Percentiles rank a stretch among this genome's conserved stretches.
These are phyloP conservation scores for Nepenthes mirabilis DNA, from an alignment of 148 eudicot species.

Conservation along the genomic window DNA sequence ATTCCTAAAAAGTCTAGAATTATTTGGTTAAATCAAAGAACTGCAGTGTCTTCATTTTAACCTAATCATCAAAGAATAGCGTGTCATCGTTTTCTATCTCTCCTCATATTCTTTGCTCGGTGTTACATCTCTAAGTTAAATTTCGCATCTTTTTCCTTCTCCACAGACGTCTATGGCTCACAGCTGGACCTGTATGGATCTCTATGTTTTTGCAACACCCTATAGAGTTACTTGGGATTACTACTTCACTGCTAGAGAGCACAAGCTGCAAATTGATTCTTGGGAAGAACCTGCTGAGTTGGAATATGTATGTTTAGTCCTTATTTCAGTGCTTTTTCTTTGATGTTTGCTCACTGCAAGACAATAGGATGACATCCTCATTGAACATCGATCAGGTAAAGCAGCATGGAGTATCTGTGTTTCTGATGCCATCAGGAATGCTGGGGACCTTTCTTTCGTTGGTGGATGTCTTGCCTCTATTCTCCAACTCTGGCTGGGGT, in stretches of 20 bases:
- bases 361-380: slow-evolving; percentile 7
- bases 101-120: background rate
- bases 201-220: slow-evolving; percentile 93
- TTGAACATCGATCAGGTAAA: slow-evolving; percentile 55
- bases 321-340: slow-evolving; percentile 1
- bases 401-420: slow-evolving; percentile 91
- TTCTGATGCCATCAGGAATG: slow-evolving; percentile 99
- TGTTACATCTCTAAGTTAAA: background rate
- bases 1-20: no score
- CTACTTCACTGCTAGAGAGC: slow-evolving; percentile 73
- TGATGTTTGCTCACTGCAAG: background rate
- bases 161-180: slow-evolving; percentile 77
- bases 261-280: slow-evolving; percentile 64
- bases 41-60: no score
- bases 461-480: slow-evolving; percentile 85
- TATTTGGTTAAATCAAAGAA: no score
- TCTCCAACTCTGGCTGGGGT: slow-evolving; percentile 85
- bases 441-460: slow-evolving; percentile 87
- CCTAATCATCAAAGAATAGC: no score
- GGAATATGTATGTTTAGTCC: slow-evolving; percentile 62
- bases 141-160: slow-evolving; percentile 2
- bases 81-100: background rate
- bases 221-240: slow-evolving; percentile 94
- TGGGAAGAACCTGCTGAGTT: slow-evolving; percentile 96
- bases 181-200: slow-evolving; percentile 97